phyloP scores from a whole-genome alignment of 1,139 yeast species.

The Suhomyces panamericanus region DNA sequence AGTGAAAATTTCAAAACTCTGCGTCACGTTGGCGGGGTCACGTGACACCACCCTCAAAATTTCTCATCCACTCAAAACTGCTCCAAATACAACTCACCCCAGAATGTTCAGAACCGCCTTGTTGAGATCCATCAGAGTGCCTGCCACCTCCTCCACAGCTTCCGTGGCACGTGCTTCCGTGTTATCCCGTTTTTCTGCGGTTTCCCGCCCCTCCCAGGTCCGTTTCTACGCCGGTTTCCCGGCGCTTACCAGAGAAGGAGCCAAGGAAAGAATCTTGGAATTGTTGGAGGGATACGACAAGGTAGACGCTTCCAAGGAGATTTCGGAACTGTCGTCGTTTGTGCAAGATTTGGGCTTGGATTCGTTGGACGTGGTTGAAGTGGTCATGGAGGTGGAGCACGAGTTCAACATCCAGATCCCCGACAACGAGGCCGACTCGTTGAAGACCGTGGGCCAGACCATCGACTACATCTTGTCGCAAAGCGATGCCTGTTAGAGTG shows the following conservation, averaged over 20 bases:
- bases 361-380: conserved; percentile 86
- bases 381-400: conserved; percentile 84
- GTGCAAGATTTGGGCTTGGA: conserved; percentile 80
- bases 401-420: conserved; percentile 81
- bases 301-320: conserved; percentile 48
- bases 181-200: conserved; percentile 17
- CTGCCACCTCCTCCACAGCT: conserved; percentile 20
- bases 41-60: conserved; percentile 5
- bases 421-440: conserved; percentile 80
- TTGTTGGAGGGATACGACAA: conserved; percentile 81
- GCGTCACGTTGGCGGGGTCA: neutral
- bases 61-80: conserved; percentile 12
- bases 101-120: conserved; percentile 37
- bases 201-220: conserved; percentile 19
- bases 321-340: conserved; percentile 62
- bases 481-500: conserved; percentile 59
- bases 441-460: conserved; percentile 82
- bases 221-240: conserved; percentile 66
- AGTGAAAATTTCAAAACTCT: conserved; percentile 2
- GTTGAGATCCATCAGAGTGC: conserved; percentile 30
- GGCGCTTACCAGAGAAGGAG: conserved; percentile 65
- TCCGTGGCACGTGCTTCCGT: conserved; percentile 18
- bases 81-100: conserved; percentile 1
- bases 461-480: conserved; percentile 72
- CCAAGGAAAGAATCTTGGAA: conserved; percentile 73